A percentile compares a stretch with the other conserved stretches of the same genome.
Evolutionary conservation across 345 rosid species (phyloP).

Genomic region (Brassica napus): DNA sequence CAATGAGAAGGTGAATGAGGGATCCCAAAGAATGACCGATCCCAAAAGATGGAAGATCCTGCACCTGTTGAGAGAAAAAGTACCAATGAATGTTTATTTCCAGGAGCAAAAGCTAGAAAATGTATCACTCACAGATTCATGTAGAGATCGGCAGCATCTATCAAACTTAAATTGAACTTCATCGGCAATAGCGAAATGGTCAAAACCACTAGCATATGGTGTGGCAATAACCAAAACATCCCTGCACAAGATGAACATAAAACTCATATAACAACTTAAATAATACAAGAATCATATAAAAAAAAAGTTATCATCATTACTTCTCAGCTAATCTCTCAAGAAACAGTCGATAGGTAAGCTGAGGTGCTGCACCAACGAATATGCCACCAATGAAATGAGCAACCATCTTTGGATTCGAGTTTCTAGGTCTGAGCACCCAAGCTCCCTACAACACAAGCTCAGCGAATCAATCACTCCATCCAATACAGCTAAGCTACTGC

Average conservation of each 20-base stretch:
- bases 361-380: conserved; percentile 99
- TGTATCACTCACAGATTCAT: conserved; percentile 61
- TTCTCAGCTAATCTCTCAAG: conserved; percentile 89
- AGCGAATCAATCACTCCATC: neutral
- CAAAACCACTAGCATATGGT: conserved; percentile 96
- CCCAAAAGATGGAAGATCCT: conserved; percentile 92
- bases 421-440: conserved; percentile 87
- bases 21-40: conserved; percentile 96
- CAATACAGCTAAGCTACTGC: neutral
- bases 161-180: conserved; percentile 95
- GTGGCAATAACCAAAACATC: conserved; percentile 93
- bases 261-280: neutral
- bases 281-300: neutral
- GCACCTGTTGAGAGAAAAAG: conserved; percentile 48
- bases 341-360: conserved; percentile 88
- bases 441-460: conserved; percentile 61
- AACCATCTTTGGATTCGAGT: conserved; percentile 64
- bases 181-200: conserved; percentile 91
- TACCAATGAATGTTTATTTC: neutral
- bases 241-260: conserved; percentile 42
- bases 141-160: conserved; percentile 72
- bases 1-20: conserved; percentile 92
- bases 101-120: neutral
- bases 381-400: conserved; percentile 94
- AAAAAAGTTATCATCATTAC: conserved; percentile 37